Conservation (phyloP, 495 filamentous ascomycete genomes). For the Geopyxis carbonaria region DNA sequence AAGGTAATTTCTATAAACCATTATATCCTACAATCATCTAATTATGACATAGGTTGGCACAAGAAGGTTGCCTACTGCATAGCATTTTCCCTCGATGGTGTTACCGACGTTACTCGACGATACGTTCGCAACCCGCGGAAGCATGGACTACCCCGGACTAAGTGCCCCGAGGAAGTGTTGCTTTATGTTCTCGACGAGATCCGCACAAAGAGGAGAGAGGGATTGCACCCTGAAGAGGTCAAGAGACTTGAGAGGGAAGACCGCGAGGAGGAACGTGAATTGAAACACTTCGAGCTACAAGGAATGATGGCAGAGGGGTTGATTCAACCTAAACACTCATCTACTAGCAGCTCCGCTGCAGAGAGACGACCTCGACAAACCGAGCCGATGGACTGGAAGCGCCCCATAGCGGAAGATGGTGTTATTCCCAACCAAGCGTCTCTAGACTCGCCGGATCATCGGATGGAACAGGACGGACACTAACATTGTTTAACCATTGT, state of each 20-base stretch:
- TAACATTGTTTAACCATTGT: conserved; percentile 5
- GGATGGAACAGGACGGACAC: conserved; percentile 23
- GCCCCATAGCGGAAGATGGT: conserved; percentile 17
- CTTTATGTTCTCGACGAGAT: conserved; percentile 83
- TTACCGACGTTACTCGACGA: conserved; percentile 84
- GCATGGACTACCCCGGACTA: conserved; percentile 52
- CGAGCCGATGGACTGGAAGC: conserved; percentile 21
- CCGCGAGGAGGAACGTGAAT: conserved; percentile 65
- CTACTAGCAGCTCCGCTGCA: neutral
- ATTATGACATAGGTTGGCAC: conserved; percentile 80
- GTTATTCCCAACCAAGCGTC: conserved; percentile 4
- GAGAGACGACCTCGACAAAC: conserved; percentile 20
- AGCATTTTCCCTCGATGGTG: conserved; percentile 89
- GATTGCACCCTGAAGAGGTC: conserved; percentile 61
- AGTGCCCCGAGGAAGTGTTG: conserved; percentile 73
- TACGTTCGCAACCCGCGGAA: conserved; percentile 73
- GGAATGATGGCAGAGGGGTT: conserved; percentile 9
- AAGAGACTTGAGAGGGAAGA: conserved; percentile 80
- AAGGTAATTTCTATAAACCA: too few relatives aligned
- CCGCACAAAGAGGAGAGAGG: conserved; percentile 56
- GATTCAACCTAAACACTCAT: conserved; percentile 4
- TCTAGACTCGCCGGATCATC: conserved; percentile 17
- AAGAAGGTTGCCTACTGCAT: conserved; percentile 94
- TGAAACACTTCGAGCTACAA: conserved; percentile 26
- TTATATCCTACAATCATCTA: conserved; percentile 13